Evolutionary conservation across 2,329 filamentous ascomycete genomes (phyloP).

Genomic region (Plenodomus biglobosus): DNA sequence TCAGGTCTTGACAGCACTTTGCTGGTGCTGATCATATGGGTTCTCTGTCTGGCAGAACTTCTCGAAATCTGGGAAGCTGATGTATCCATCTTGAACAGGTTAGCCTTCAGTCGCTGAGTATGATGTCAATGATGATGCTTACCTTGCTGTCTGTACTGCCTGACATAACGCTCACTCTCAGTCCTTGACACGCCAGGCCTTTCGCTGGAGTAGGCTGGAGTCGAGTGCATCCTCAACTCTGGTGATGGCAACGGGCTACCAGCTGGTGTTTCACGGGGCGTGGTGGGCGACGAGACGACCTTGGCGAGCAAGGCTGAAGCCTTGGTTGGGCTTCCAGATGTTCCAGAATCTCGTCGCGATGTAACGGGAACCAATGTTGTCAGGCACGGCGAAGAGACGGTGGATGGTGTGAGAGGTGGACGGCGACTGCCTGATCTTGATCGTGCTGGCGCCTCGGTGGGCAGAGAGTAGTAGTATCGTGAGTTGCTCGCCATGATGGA

Average conservation of each 20-base stretch:
- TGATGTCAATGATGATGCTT: slow-evolving; percentile 16
- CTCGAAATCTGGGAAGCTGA: slow-evolving; percentile 74
- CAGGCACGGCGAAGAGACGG: slow-evolving; percentile 49
- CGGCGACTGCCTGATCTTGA: slow-evolving; percentile 44
- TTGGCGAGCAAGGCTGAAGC: slow-evolving; percentile 48
- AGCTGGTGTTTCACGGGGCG: slow-evolving; percentile 41
- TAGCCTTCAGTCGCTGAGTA: slow-evolving; percentile 10
- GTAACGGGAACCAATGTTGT: slow-evolving; percentile 45
- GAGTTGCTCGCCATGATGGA: slow-evolving; percentile 38
- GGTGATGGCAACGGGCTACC: slow-evolving; percentile 35
- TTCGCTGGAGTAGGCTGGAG: slow-evolving; percentile 28
- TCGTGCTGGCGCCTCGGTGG: slow-evolving; percentile 39
- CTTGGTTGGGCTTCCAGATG: slow-evolving; percentile 46
- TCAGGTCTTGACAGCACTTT: slow-evolving; percentile 38
- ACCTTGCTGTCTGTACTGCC: slow-evolving; percentile 43
- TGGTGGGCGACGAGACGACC: slow-evolving; percentile 47
- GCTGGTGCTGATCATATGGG: slow-evolving; percentile 32
- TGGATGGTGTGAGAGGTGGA: slow-evolving; percentile 50
- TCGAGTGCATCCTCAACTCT: slow-evolving; percentile 30
- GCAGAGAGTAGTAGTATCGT: slow-evolving; percentile 44
- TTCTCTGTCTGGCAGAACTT: slow-evolving; percentile 55
- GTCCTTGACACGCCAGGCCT: slow-evolving; percentile 40
- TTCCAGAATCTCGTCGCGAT: slow-evolving; percentile 44
- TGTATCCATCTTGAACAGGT: slow-evolving; percentile 57
- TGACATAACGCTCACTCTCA: slow-evolving; percentile 43